Percentiles rank a stretch among this genome's conserved stretches.
phyloP scores from a whole-genome alignment of 2,329 filamentous ascomycete genomes.

The Trichophyton equinum region DNA sequence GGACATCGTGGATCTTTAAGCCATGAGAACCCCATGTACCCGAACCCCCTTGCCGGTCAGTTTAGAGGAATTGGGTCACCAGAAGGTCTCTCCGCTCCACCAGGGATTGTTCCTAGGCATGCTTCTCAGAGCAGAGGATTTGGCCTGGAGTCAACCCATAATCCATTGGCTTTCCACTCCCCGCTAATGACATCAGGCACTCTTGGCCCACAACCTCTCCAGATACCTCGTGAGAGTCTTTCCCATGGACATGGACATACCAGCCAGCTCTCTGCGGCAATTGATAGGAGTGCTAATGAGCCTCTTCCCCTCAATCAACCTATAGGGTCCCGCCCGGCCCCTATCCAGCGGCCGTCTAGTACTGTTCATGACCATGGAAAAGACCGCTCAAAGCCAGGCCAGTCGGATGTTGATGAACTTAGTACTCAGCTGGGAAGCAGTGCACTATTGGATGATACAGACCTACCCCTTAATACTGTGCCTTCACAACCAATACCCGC shows the following conservation, averaged over 20 bases:
- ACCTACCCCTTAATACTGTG: conserved; percentile 48
- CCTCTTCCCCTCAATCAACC: conserved; percentile 51
- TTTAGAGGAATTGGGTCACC: conserved; percentile 42
- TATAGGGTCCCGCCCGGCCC: conserved; percentile 61
- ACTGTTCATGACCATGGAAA: conserved; percentile 39
- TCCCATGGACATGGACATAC: conserved; percentile 47
- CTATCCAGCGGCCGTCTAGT: conserved; percentile 78
- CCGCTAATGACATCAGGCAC: conserved; percentile 32
- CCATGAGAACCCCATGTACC: conserved; percentile 44
- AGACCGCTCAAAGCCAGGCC: conserved; percentile 30
- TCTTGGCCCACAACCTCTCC: conserved; percentile 22
- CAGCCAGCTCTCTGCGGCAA: conserved; percentile 59
- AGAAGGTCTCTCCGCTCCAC: conserved; percentile 43
- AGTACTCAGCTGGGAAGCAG: conserved; percentile 79
- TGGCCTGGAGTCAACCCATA: conserved; percentile 35
- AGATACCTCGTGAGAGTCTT: conserved; percentile 25
- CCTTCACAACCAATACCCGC: conserved; percentile 31
- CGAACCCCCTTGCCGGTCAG: conserved; percentile 41
- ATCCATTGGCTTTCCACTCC: conserved; percentile 30
- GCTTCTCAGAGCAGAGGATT: conserved; percentile 45
- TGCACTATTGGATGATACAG: conserved; percentile 65
- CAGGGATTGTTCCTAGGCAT: conserved; percentile 50
- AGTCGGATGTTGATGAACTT: conserved; percentile 55
- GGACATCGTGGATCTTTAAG: conserved; percentile 40
- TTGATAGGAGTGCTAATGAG: conserved; percentile 48